A percentile compares a stretch with the other conserved stretches of the same genome.
phyloP scores from a whole-genome alignment of 495 filamentous ascomycete genomes.

The Aspergillus hancockii region DNA sequence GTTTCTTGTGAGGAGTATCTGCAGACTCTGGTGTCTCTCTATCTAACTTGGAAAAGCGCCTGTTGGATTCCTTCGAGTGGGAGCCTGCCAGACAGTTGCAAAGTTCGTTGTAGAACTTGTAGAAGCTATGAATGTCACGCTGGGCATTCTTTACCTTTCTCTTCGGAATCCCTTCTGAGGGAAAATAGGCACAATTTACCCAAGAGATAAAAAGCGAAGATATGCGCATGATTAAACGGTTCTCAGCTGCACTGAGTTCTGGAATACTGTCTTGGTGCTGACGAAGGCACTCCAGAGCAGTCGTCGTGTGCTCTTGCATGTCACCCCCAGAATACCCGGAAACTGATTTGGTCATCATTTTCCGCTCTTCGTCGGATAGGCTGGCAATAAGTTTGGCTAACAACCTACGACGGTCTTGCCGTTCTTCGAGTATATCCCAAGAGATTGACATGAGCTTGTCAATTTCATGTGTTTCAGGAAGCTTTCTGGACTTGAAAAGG shows the following conservation, averaged over 20 bases:
- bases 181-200: conserved; percentile 31
- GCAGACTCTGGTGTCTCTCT: neutral
- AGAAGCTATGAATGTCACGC: conserved; percentile 20
- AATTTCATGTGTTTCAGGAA: conserved; percentile 29
- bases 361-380: conserved; percentile 20
- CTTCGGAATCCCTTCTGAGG: conserved; percentile 21
- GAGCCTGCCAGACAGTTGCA: conserved; percentile 21
- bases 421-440: conserved; percentile 26
- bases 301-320: conserved; percentile 7
- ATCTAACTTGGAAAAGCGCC: neutral
- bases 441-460: conserved; percentile 22
- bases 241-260: conserved; percentile 16
- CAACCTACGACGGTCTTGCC: conserved; percentile 34
- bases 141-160: conserved; percentile 20
- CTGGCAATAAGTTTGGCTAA: conserved; percentile 27
- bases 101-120: conserved; percentile 28
- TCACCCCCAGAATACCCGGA: conserved; percentile 10
- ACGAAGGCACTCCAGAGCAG: conserved; percentile 16
- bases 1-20: conserved; percentile 38
- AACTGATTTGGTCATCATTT: conserved; percentile 12
- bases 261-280: conserved; percentile 10
- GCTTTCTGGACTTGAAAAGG: too few species aligned
- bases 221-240: conserved; percentile 29
- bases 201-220: conserved; percentile 42
- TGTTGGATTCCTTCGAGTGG: conserved; percentile 8